Percentiles rank a stretch among this genome's conserved stretches.
Evolutionary conservation across 768 basidiomycete genomes (phyloP).

Genomic region (Butyriboletus loyo): DNA sequence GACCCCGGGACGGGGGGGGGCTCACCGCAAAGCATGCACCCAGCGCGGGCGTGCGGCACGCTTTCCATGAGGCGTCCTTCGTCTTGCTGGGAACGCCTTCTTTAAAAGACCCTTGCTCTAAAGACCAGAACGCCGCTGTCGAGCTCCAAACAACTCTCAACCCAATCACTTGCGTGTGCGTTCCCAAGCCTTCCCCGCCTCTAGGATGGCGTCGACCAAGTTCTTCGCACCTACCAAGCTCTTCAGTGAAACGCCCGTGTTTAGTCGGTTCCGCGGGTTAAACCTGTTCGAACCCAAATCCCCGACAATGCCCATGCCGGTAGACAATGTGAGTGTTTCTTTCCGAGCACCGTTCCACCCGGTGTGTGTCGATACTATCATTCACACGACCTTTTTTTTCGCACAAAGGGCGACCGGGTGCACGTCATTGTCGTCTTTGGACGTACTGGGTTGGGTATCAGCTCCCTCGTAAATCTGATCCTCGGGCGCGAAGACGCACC

Average conservation of each 20-base stretch:
- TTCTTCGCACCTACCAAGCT: constrained; percentile 17
- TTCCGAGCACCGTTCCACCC: neutral
- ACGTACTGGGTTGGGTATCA: constrained; percentile 33
- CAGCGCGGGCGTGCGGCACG: constrained; percentile 28
- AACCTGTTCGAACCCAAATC: constrained; percentile 24
- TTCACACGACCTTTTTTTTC: neutral
- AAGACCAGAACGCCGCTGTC: constrained; percentile 20
- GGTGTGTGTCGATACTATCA: neutral
- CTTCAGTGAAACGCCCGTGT: constrained; percentile 23
- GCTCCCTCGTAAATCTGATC: constrained; percentile 32
- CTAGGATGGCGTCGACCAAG: constrained; percentile 24
- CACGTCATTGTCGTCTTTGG: constrained; percentile 33
- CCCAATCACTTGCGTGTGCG: constrained; percentile 16
- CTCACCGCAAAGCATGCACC: constrained; percentile 17
- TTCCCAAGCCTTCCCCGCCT: neutral
- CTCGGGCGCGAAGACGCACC: constrained; percentile 32
- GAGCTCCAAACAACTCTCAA: constrained; percentile 14
- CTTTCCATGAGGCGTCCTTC: constrained; percentile 29
- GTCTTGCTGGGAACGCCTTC: constrained; percentile 15
- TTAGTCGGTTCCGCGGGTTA: constrained; percentile 24
- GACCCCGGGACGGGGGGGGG: constrained; percentile 2
- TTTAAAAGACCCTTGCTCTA: constrained; percentile 20
- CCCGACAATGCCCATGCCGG: constrained; percentile 27
- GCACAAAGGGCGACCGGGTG: constrained; percentile 28
- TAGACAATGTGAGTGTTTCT: constrained; percentile 25